These are phyloP conservation scores for Zostera marina DNA, from an alignment of 116 monocot genomes.

Conservation along the genomic window DNA sequence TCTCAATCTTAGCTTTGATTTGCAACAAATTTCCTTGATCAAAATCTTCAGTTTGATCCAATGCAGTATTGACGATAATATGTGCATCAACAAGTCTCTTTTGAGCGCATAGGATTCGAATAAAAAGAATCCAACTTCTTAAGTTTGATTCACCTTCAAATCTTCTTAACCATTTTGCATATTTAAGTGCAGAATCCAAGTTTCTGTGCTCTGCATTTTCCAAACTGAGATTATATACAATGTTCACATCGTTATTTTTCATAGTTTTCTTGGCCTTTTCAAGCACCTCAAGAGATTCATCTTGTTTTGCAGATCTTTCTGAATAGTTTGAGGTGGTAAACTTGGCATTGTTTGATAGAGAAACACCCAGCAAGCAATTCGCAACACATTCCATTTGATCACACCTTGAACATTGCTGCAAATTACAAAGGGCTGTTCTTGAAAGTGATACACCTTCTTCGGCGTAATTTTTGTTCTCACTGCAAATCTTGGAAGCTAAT, in stretches of 20 bases:
- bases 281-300: constrained; percentile 54
- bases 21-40: constrained; percentile 50
- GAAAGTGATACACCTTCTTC: constrained; percentile 61
- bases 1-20: constrained; percentile 77
- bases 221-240: constrained; percentile 49
- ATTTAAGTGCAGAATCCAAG: constrained; percentile 50
- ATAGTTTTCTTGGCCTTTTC: constrained; percentile 34
- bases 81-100: constrained; percentile 63
- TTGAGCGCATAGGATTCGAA: constrained; percentile 74
- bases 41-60: constrained; percentile 70
- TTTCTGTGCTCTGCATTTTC: constrained; percentile 92
- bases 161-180: constrained; percentile 48
- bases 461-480: constrained; percentile 21
- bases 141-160: constrained; percentile 64
- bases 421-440: constrained; percentile 29
- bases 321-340: constrained; percentile 34
- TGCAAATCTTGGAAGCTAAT: constrained; percentile 81
- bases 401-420: constrained; percentile 18
- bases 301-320: constrained; percentile 44
- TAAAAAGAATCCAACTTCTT: constrained; percentile 70
- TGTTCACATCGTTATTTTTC: constrained; percentile 21
- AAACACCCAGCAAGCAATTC: constrained; percentile 52
- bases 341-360: constrained; percentile 55
- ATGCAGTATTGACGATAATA: constrained; percentile 48
- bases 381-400: constrained; percentile 31